Evolutionary conservation across 2,329 filamentous ascomycete species (phyloP).

Genomic region (Ceratocystis eucalypticola): DNA sequence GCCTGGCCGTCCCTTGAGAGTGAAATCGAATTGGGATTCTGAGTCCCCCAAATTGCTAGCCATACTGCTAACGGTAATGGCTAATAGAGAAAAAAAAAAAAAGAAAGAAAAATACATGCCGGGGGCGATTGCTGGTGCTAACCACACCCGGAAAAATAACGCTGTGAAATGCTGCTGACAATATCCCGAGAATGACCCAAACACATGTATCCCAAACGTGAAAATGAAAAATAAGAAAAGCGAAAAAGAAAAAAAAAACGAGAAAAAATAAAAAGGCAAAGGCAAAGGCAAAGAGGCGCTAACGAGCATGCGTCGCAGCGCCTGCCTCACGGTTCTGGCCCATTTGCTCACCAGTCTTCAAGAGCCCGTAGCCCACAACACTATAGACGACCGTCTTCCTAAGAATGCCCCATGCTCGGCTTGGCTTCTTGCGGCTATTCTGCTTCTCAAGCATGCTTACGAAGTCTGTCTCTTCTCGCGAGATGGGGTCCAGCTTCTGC

Average conservation of each 20-base stretch:
- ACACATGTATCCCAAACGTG: constrained; percentile 3
- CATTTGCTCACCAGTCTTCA: constrained; percentile 10
- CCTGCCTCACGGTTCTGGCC: neutral
- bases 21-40: constrained; percentile 9
- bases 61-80: neutral
- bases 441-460: constrained; percentile 7
- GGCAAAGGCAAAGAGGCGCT: constrained; percentile 27
- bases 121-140: neutral
- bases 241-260: constrained; percentile 8
- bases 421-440: constrained; percentile 3
- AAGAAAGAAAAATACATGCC: constrained; percentile 4
- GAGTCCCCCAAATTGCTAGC: constrained; percentile 1
- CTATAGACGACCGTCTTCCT: constrained; percentile 21
- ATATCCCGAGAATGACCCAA: constrained; percentile 6
- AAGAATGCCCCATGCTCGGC: neutral
- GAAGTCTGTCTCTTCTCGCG: constrained; percentile 2
- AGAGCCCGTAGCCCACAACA: neutral
- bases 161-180: constrained; percentile 2
- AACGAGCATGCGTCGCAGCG: constrained; percentile 24
- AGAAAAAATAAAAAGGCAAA: neutral
- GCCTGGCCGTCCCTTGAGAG: neutral
- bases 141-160: neutral
- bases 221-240: constrained; percentile 3
- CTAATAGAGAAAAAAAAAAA: constrained; percentile 5
- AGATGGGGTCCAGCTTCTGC: neutral